phyloP scores from a whole-genome alignment of 352 stramenopile genomes.

The Achlya hypogyna region DNA sequence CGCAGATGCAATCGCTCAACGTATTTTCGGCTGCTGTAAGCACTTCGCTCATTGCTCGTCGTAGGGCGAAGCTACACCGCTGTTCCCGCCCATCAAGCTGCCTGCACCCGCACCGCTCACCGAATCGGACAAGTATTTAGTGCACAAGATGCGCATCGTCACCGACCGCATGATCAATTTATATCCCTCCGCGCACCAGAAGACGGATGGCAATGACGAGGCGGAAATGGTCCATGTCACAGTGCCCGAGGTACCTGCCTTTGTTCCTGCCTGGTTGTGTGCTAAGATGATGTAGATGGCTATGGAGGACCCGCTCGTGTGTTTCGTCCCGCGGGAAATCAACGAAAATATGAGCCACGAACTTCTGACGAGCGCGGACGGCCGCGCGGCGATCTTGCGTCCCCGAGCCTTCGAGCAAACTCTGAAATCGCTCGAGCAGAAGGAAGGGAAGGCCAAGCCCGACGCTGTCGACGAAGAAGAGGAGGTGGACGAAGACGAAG shows the following conservation, averaged over 20 bases:
- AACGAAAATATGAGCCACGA: slow-evolving; percentile 19
- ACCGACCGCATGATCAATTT: slow-evolving; percentile 19
- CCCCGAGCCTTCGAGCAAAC: slow-evolving; percentile 16
- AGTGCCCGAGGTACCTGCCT: slow-evolving; percentile 1
- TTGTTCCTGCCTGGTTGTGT: not conserved
- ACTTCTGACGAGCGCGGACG: not conserved
- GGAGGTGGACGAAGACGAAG: slow-evolving; percentile 17
- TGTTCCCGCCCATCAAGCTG: slow-evolving; percentile 18
- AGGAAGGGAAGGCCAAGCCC: slow-evolving; percentile 14
- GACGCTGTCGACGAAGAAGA: not conserved
- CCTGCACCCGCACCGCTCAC: slow-evolving; percentile 8
- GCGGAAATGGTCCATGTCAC: slow-evolving; percentile 16
- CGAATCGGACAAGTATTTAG: slow-evolving; percentile 20
- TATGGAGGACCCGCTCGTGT: slow-evolving; percentile 8
- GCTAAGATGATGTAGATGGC: not conserved
- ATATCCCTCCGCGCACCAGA: slow-evolving; percentile 1
- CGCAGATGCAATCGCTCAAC: slow-evolving; percentile 11
- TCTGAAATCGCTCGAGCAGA: slow-evolving; percentile 18
- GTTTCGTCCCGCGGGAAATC: slow-evolving; percentile 17
- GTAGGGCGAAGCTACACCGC: slow-evolving; percentile 7
- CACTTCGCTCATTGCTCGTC: not conserved
- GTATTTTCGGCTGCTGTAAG: not conserved
- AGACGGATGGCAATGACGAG: not conserved
- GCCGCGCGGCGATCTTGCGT: not conserved
- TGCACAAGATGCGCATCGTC: slow-evolving; percentile 19